Evolutionary conservation across 352 stramenopile species (phyloP).

Genomic region (Pythium oligandrum): DNA sequence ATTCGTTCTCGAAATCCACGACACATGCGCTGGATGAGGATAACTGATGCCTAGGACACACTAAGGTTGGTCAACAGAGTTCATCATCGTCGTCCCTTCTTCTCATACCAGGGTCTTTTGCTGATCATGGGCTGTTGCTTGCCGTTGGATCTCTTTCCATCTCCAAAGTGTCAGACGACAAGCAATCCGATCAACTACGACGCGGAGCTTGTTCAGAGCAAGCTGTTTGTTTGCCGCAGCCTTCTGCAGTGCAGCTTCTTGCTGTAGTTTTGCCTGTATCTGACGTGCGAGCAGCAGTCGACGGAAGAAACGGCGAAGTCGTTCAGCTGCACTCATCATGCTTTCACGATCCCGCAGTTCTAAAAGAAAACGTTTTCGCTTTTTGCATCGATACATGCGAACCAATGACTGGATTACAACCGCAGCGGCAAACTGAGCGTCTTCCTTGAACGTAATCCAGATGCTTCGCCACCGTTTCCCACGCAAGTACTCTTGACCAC

Average conservation of each 20-base stretch:
- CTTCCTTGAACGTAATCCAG: slow-evolving; percentile 31
- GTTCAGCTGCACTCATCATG: slow-evolving; percentile 20
- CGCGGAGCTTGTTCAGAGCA: slow-evolving; percentile 5
- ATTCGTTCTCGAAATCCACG: slow-evolving; percentile 42
- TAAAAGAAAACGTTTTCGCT: slow-evolving; percentile 19
- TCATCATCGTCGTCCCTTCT: no score
- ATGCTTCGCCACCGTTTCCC: slow-evolving; percentile 34
- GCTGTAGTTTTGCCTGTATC: not conserved
- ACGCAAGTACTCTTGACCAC: slow-evolving; percentile 28
- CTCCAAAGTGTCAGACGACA: slow-evolving; percentile 17
- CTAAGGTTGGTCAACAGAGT: no score
- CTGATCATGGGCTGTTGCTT: slow-evolving; percentile 21
- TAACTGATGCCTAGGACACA: slow-evolving; percentile 9
- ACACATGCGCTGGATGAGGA: slow-evolving; percentile 48
- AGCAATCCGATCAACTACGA: slow-evolving; percentile 8
- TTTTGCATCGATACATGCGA: slow-evolving; percentile 30
- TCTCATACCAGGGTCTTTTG: slow-evolving; percentile 9
- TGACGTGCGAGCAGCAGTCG: slow-evolving; percentile 8
- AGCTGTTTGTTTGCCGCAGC: slow-evolving; percentile 4
- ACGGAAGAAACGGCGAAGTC: slow-evolving; percentile 28
- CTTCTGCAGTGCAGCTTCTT: slow-evolving; percentile 1
- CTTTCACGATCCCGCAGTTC: slow-evolving; percentile 13
- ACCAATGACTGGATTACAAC: slow-evolving; percentile 40
- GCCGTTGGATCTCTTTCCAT: slow-evolving; percentile 26
- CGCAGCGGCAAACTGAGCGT: slow-evolving; percentile 31